Evolutionary conservation across 345 rosid species (phyloP).

Genomic region (Toxicodendron radicans): DNA sequence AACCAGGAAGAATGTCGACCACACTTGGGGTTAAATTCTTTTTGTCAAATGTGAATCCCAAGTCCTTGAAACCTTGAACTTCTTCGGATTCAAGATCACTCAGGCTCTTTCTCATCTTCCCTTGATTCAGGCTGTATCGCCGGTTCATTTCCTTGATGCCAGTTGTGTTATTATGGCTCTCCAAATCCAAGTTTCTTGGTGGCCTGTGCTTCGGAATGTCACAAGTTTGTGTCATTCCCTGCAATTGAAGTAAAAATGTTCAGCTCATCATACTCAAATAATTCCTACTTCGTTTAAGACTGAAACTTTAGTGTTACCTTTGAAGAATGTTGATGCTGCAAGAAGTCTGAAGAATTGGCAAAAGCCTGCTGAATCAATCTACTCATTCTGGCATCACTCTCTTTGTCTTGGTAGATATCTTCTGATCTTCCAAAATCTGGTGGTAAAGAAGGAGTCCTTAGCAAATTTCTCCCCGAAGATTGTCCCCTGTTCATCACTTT

Average conservation of each 20-base stretch:
- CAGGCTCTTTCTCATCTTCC: conserved; percentile 35
- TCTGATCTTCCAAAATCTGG: conserved; percentile 25
- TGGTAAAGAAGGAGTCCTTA: conserved; percentile 55
- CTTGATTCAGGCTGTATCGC: conserved; percentile 11
- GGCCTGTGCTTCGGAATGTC: conserved; percentile 41
- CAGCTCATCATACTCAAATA: not conserved
- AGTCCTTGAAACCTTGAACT: conserved; percentile 47
- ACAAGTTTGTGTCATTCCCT: conserved; percentile 28
- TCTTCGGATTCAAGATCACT: conserved; percentile 51
- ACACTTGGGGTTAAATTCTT: conserved; percentile 33
- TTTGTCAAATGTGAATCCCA: conserved; percentile 47
- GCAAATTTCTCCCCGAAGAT: conserved; percentile 21
- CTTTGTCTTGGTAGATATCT: conserved; percentile 39
- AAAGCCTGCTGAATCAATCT: conserved; percentile 59
- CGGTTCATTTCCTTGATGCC: conserved; percentile 26
- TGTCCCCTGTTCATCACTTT: conserved; percentile 5
- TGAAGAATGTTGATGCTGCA: conserved; percentile 22
- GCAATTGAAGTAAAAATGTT: not conserved
- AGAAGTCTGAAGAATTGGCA: conserved; percentile 27
- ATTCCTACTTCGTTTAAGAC: not conserved
- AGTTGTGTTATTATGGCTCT: conserved; percentile 3
- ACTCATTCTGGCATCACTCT: conserved; percentile 54
- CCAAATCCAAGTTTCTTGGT: conserved; percentile 37
- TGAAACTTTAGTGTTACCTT: conserved; percentile 30
- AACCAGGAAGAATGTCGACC: conserved; percentile 32